Conservation (phyloP, 2,329 filamentous ascomycete genomes). For the Lithohypha guttulata region DNA sequence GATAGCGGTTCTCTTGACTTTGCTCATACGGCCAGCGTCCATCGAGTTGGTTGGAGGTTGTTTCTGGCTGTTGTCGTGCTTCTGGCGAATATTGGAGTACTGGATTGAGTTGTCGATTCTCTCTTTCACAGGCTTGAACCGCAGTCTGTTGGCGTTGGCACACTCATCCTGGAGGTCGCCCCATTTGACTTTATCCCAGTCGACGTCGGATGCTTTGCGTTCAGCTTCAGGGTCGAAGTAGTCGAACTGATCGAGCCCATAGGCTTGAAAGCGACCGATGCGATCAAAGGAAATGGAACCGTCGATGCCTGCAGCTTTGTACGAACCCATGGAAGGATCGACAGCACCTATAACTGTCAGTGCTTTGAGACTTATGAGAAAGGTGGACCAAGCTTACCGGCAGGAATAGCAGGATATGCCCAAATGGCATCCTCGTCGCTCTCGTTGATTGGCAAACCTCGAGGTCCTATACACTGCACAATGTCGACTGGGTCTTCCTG, state of each 20-base stretch:
- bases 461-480: slow-evolving; percentile 54
- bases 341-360: slow-evolving; percentile 18
- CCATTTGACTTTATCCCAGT: slow-evolving; percentile 62
- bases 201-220: slow-evolving; percentile 22
- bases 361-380: slow-evolving; percentile 4
- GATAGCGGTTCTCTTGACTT: slow-evolving; percentile 54
- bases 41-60: slow-evolving; percentile 13
- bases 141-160: slow-evolving; percentile 52
- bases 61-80: slow-evolving; percentile 15
- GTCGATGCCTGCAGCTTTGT: slow-evolving; percentile 51
- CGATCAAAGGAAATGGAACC: slow-evolving; percentile 58
- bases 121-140: slow-evolving; percentile 35
- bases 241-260: slow-evolving; percentile 29
- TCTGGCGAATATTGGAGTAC: slow-evolving; percentile 23
- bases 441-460: slow-evolving; percentile 41
- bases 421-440: slow-evolving; percentile 52
- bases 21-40: slow-evolving; percentile 20
- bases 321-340: slow-evolving; percentile 46
- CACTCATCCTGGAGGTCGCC: slow-evolving; percentile 60
- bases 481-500: slow-evolving; percentile 25
- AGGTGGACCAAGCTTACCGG: slow-evolving; percentile 13
- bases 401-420: slow-evolving; percentile 38
- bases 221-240: slow-evolving; percentile 22
- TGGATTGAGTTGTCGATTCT: slow-evolving; percentile 22
- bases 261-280: slow-evolving; percentile 56